phyloP scores from a whole-genome alignment of 306 rosid genomes.

The Dryas drummondii region DNA sequence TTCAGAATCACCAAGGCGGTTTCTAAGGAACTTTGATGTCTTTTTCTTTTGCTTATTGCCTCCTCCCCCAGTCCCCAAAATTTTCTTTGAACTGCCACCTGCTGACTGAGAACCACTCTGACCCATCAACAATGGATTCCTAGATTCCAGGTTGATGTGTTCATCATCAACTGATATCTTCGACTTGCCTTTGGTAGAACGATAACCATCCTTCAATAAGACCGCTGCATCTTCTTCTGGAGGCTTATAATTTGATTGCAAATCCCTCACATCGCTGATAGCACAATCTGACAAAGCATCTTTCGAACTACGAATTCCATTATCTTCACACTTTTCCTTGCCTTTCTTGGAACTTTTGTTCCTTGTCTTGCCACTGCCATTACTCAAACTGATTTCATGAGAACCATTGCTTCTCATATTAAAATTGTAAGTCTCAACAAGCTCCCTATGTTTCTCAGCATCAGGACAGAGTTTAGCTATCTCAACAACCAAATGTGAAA shows the following conservation, averaged over 20 bases:
- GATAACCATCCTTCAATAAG: conserved; percentile 55
- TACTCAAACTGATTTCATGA: conserved; percentile 38
- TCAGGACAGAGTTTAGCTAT: conserved; percentile 86
- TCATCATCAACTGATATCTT: conserved; percentile 40
- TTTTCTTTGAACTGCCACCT: conserved; percentile 42
- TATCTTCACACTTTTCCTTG: conserved; percentile 57
- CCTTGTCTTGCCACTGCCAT: conserved; percentile 24
- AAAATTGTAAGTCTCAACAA: conserved; percentile 56
- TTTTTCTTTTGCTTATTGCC: conserved; percentile 80
- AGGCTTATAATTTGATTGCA: conserved; percentile 56
- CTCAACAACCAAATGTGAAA: conserved; percentile 79
- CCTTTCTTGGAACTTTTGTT: conserved; percentile 56
- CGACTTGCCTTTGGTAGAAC: conserved; percentile 46
- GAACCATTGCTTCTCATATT: conserved; percentile 44
- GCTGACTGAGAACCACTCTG: conserved; percentile 36
- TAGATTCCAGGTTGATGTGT: conserved; percentile 32
- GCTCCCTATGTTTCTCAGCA: conserved; percentile 70
- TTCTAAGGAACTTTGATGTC: conserved; percentile 66
- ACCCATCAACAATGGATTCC: conserved; percentile 37
- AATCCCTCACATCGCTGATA: conserved; percentile 54
- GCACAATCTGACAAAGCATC: conserved; percentile 51
- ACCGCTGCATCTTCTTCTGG: conserved; percentile 54
- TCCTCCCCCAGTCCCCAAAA: conserved; percentile 52
- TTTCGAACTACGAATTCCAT: conserved; percentile 38
- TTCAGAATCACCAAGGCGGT: conserved; percentile 45